These are phyloP conservation scores for Didymella glomerata DNA, from an alignment of 2,329 filamentous ascomycete genomes.

Conservation along the genomic window DNA sequence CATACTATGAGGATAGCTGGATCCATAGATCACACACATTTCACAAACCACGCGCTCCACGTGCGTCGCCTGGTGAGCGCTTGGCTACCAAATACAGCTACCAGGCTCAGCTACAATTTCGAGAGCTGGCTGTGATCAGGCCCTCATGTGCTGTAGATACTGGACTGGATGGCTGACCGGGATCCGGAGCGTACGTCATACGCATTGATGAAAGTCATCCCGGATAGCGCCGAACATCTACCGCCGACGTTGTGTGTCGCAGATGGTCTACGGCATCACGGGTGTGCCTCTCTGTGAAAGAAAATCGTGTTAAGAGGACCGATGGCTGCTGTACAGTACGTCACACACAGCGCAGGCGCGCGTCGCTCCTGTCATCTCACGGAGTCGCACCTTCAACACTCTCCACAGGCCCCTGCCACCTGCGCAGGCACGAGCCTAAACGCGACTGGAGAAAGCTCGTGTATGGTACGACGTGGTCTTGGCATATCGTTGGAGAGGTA, in stretches of 20 bases:
- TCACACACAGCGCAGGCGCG: not conserved
- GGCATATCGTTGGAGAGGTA: not conserved
- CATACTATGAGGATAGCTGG: slow-evolving; percentile 60
- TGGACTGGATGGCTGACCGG: not conserved
- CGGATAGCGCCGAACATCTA: not conserved
- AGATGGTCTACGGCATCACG: not conserved
- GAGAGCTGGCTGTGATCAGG: not conserved
- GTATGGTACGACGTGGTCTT: not conserved
- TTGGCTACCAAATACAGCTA: too few species aligned
- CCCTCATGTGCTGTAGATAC: not conserved
- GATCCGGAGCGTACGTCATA: not conserved
- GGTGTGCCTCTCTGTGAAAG: not conserved
- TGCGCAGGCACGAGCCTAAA: slow-evolving; percentile 6
- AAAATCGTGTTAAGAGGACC: not conserved
- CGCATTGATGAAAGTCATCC: slow-evolving; percentile 1
- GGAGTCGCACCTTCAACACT: not conserved
- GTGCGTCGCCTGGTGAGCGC: not conserved
- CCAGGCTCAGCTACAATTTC: not conserved
- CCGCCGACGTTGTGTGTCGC: not conserved
- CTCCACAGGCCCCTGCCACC: not conserved
- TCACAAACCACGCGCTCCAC: not conserved
- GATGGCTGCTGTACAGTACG: not conserved
- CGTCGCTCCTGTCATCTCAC: not conserved
- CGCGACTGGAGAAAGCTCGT: slow-evolving; percentile 7
- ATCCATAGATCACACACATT: not conserved